Conservation (phyloP, 148 eudicot genomes). For the Amaranthus cruentus region DNA sequence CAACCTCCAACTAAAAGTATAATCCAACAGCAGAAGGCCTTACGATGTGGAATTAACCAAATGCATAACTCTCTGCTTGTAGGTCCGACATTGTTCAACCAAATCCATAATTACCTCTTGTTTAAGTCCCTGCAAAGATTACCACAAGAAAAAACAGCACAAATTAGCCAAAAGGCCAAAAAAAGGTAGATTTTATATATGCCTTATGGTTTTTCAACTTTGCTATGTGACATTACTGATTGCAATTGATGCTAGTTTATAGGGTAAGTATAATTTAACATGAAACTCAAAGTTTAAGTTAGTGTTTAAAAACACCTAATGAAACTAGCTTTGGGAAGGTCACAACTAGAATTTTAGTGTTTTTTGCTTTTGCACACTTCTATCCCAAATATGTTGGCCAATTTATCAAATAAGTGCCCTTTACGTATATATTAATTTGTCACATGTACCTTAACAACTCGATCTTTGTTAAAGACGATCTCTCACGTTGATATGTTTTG, state of each 20-base stretch:
- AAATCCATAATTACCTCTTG: slow-evolving; percentile 93
- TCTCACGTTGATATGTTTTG: too few relatives aligned
- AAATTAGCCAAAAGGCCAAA: slow-evolving; percentile 8
- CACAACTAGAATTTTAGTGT: not conserved
- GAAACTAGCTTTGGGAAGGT: not conserved
- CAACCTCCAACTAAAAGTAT: not conserved
- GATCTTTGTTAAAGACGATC: not conserved
- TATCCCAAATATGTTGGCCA: not conserved
- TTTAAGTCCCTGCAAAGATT: slow-evolving; percentile 57
- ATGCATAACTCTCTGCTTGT: slow-evolving; percentile 93
- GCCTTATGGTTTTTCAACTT: not conserved
- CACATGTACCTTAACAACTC: not conserved
- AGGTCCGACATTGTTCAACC: slow-evolving; percentile 89
- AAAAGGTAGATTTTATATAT: not conserved
- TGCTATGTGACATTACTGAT: too few relatives aligned
- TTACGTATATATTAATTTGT: not conserved
- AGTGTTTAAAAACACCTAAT: not conserved
- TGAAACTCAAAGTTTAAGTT: too few relatives aligned
- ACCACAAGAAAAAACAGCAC: slow-evolving; percentile 7
- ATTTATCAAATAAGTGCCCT: not conserved
- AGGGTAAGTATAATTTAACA: too few relatives aligned
- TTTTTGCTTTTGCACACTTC: not conserved
- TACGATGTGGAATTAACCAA: slow-evolving; percentile 98
- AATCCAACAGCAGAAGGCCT: slow-evolving; percentile 34
- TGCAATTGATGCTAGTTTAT: too few relatives aligned